Evolutionary conservation across 2,329 filamentous ascomycete genomes (phyloP), one percentile per base, ranked within the genome.

Genomic region (Stachybotrys elegans): DNA sequence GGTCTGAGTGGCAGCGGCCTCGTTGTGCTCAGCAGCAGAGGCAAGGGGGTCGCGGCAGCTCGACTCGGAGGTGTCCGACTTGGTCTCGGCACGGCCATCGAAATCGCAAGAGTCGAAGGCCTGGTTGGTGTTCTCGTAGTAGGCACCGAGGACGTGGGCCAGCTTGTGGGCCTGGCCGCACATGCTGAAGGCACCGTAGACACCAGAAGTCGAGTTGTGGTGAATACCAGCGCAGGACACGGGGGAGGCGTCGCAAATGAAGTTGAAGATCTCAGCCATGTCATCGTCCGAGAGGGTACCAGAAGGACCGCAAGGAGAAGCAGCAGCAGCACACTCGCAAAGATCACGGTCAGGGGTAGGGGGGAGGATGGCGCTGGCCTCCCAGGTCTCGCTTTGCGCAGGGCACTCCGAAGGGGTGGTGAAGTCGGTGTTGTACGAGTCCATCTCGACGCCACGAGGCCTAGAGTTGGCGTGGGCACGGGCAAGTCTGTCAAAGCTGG

Each of bases 291-390:
- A 69, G 20, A 89, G 69, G 55, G 67, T 66, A 38, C 73, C 66
- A 37, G 77, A 71, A 48, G 89, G 80, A 22, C 78, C 76, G 70
- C 93, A 98, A 47, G 72, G 70, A 45, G 95, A 71, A 36, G 81
- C 81, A 51, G 79, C 72, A 64, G 79, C 77, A 88, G 95, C 95
- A 79, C 93, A 98, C 46, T 75, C 66, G 77, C 93, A 98, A 38
- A 95, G 82, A 36, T 80, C 60, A 37, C 79, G 60, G 70, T 97
- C 88, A 51, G 91, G 90, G 11, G 79, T 79, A 9, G 91, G 92
- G 22, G 93, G 93, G 25, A 98, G 87, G 46, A 70, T 72, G 35
- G 75, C 72, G 49, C 77, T 74, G 35, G 62, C 66, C 53, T 76
- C 71, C 92, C 93, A 98, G 59, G 70, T 71, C 29, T 66, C 53